Base-by-base conservation (phyloP, 2,329 filamentous ascomycete species). In the Trichoderma pleuroti region DNA sequence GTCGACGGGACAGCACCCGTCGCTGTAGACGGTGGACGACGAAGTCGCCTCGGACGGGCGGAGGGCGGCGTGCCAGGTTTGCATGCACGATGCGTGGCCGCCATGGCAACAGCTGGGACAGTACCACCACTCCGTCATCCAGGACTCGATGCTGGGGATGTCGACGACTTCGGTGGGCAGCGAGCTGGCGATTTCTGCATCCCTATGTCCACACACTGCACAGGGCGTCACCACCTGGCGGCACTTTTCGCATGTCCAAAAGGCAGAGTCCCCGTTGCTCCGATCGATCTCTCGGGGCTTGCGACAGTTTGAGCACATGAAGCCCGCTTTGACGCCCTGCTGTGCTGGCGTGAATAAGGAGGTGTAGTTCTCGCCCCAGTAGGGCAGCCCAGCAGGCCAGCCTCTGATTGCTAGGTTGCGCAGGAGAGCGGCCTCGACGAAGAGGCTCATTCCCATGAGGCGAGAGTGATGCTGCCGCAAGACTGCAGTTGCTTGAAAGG, bases 31-130 rank as follows among this genome's bases (percentile, higher is more conserved):
- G 34, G 74, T 72, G 0, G 76, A 73, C 1, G 73, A 72, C 5
- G 72, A 71, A 5, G 73, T 34, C 10, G 70, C 70, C 21, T 74
- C 73, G 39, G 70, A 24, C 12, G 79, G 74, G 36, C 74, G 75
- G 2, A 77, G 70, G 7, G 82, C 76, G 0, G 82, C 82, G 76
- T 91, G 88, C 89, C 89, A 91, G 2, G 82, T 82, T 68, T 86
- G 83, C 1, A 91, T 81, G 71, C 89, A 91, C 0, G 84, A 84
- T 0, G 86, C 83, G 76, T 91, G 89, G 0, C 89, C 89, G 32
- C 89, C 89, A 74, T 91, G 89, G 1, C 84, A 84, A 74, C 89
- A 91, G 14, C 86, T 86, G 1, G 86, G 85, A 71, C 89, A 91
- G 74, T 87, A 88, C 87, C 87, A 91, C 89, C 89, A 91, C 2